Base-by-base conservation (phyloP, 371 early-diverging fungal genomes). In the Mucor indicus region DNA sequence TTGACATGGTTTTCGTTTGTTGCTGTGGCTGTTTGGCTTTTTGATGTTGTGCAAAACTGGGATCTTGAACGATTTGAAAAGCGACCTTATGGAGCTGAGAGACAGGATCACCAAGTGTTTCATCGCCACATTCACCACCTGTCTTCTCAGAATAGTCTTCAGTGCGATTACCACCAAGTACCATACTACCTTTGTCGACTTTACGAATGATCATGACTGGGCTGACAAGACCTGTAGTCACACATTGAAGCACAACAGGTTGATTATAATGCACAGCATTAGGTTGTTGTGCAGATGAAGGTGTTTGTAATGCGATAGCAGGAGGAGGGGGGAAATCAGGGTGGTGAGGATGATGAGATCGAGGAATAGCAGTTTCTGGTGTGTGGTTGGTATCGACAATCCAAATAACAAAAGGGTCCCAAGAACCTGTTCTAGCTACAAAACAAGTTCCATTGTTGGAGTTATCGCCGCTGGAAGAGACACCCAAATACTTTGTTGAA, bases 321-420 rank as follows among this genome's bases (percentile, higher is more conserved):
- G 86, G 86, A 13, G 86, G 84, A 19, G 81, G 77, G 29, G 88
- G 87, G 30, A 81, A 85, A 15, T 33, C n/a, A 33, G 35, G 51
- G 38, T 54, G 63, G 20, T 55, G 60, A 25, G 55, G 46, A 6
- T 59, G 62, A 5, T 56, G 58, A 25, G 67, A 65, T 25, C 62
- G 57, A 45, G 58, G 67, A 19, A 16, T 55, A 19, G 30, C 52
- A 17, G 31, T 43, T n/a, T 55, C 53, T 2, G 73, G 69, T 45
- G 48, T 41, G 7, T 62, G 59, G 1, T 80, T 70, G 1, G 85
- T 82, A 54, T 90, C 82, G 21, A 90, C 87, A 13, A 87, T 71
- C 92, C 92, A 93, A 40, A 93, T 87, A 20, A 90, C 82, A 68
- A 92, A 93, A 7, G 90, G 87, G 52, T 92, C 91, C 93, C 93